phyloP scores from a whole-genome alignment of 768 basidiomycete genomes.

The Boletus pseudopeckii region DNA sequence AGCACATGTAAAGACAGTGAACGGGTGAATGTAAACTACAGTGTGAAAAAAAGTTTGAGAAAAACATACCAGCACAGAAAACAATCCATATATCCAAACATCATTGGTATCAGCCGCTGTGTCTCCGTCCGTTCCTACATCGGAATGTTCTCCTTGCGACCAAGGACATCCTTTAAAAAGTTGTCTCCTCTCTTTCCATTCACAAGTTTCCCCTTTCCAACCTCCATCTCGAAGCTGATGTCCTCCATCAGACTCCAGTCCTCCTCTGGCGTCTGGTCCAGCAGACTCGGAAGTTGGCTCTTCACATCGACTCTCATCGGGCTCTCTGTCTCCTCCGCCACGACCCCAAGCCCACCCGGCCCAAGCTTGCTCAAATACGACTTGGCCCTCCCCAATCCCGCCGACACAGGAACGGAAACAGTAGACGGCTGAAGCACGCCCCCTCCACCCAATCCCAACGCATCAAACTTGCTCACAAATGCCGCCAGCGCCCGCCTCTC shows the following conservation, averaged over 20 bases:
- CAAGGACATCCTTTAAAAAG: slow-evolving; percentile 27
- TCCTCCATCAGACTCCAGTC: slow-evolving; percentile 47
- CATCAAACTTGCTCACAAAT: slow-evolving; percentile 81
- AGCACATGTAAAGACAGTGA: too few relatives aligned
- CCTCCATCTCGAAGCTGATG: slow-evolving; percentile 50
- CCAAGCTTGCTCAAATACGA: slow-evolving; percentile 43
- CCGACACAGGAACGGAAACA: not conserved
- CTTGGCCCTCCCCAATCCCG: slow-evolving; percentile 41
- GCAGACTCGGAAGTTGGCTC: slow-evolving; percentile 46
- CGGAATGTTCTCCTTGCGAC: slow-evolving; percentile 27
- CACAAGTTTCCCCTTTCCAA: slow-evolving; percentile 17
- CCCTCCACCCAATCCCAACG: slow-evolving; percentile 50
- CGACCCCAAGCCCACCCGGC: slow-evolving; percentile 19
- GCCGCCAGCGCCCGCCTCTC: slow-evolving; percentile 75
- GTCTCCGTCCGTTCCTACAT: slow-evolving; percentile 1
- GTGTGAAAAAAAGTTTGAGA: too few relatives aligned
- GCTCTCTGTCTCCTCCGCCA: slow-evolving; percentile 40
- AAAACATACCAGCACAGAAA: too few relatives aligned
- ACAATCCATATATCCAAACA: too few relatives aligned
- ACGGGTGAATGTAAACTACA: too few relatives aligned
- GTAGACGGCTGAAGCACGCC: slow-evolving; percentile 32
- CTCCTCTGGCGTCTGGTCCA: slow-evolving; percentile 61
- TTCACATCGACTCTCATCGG: slow-evolving; percentile 50
- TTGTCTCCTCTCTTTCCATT: slow-evolving; percentile 34
- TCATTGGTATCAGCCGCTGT: too few relatives aligned